These are phyloP conservation scores for Sesbania bispinosa DNA, from an alignment of 306 rosid genomes.

Conservation along the genomic window DNA sequence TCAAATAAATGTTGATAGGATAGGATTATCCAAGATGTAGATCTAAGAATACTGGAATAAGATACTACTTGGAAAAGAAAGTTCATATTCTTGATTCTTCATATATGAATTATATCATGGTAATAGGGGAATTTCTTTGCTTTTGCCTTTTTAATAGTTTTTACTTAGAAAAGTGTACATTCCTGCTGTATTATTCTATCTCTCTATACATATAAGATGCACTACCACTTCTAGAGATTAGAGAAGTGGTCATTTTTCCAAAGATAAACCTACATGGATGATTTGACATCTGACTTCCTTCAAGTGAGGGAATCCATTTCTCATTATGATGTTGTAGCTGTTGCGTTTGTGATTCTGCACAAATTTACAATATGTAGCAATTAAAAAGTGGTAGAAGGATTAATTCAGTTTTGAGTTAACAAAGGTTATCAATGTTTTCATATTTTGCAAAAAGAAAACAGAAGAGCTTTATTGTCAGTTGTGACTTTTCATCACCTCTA, in stretches of 20 bases:
- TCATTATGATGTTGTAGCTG: neutral
- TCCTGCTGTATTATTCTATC: neutral
- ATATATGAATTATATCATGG: constrained; percentile 1
- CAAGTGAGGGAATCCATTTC: neutral
- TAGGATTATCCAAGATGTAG: neutral
- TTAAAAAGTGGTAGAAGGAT: constrained; percentile 6
- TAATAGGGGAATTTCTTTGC: neutral
- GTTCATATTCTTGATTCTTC: neutral
- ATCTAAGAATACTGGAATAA: neutral
- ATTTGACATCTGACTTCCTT: neutral
- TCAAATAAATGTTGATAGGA: neutral
- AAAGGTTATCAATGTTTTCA: neutral
- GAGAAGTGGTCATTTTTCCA: neutral
- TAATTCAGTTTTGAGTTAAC: neutral
- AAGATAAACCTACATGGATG: neutral
- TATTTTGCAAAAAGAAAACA: neutral
- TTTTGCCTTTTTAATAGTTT: neutral
- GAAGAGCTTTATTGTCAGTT: neutral
- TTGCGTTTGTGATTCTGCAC: constrained; percentile 1
- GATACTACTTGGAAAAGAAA: neutral
- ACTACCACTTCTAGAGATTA: no score
- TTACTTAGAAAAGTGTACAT: neutral
- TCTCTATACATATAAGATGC: neutral
- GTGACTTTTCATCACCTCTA: neutral
- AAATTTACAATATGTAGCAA: neutral